Conservation (phyloP, 306 rosid genomes). For the Hippophae rhamnoides region DNA sequence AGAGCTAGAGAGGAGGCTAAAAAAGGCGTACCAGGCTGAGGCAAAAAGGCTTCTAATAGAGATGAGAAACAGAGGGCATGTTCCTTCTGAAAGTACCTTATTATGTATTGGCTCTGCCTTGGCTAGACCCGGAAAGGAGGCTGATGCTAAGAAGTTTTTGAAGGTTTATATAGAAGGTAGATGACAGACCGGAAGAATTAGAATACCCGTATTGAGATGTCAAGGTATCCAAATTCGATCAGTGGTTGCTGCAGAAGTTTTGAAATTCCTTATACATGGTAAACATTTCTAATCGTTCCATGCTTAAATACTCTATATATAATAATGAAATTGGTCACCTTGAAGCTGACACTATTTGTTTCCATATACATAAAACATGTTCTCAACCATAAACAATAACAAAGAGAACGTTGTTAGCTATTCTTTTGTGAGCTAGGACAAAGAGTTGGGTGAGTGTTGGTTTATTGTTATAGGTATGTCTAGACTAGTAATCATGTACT, state of each 20-base stretch:
- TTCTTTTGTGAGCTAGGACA: too few relatives aligned
- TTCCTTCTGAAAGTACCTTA: slow-evolving; percentile 60
- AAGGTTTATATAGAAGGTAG: slow-evolving; percentile 34
- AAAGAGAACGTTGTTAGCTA: too few relatives aligned
- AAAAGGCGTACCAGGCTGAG: slow-evolving; percentile 47
- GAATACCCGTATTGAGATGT: background rate
- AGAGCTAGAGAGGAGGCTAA: slow-evolving; percentile 45
- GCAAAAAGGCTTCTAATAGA: slow-evolving; percentile 60
- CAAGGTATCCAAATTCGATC: background rate
- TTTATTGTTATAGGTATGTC: too few relatives aligned
- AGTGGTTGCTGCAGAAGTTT: background rate
- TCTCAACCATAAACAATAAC: too few relatives aligned
- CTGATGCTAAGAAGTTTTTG: slow-evolving; percentile 59
- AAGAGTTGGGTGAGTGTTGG: too few relatives aligned
- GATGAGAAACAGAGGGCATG: slow-evolving; percentile 61
- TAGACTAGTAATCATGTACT: too few relatives aligned
- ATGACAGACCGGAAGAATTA: slow-evolving; percentile 11
- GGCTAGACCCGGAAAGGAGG: slow-evolving; percentile 59
- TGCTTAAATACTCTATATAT: too few relatives aligned
- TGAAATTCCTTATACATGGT: too few relatives aligned
- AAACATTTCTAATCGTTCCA: too few relatives aligned
- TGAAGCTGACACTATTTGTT: too few relatives aligned
- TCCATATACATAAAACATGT: too few relatives aligned
- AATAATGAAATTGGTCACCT: too few relatives aligned
- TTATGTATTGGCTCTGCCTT: slow-evolving; percentile 46